Evolutionary conservation across 176 grass and related monocot genomes (phyloP).

Genomic region (Cenchrus americanus): DNA sequence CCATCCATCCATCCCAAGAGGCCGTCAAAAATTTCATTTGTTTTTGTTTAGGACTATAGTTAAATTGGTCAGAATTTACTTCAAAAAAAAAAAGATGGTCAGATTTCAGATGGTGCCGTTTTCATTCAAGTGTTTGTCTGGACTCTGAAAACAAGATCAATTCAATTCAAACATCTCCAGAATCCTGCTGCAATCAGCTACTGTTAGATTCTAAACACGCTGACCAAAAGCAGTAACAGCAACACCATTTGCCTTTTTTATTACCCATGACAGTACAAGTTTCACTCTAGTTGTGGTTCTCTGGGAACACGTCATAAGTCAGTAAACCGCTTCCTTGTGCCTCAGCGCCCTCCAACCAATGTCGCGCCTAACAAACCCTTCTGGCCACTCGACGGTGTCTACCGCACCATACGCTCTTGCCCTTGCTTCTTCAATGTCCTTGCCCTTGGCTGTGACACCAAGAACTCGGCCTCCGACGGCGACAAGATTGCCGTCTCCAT

Average conservation of each 20-base stretch:
- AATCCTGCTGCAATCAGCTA: slow-evolving; percentile 10
- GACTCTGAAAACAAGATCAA: not conserved
- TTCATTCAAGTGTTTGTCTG: not conserved
- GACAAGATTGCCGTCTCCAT: slow-evolving; percentile 67
- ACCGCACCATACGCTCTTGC: slow-evolving; percentile 64
- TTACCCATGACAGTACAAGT: slow-evolving; percentile 10
- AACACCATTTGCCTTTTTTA: slow-evolving; percentile 14
- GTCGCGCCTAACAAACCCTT: slow-evolving; percentile 78
- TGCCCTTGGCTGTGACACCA: slow-evolving; percentile 75
- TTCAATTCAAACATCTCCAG: slow-evolving; percentile 9
- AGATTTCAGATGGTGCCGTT: not conserved
- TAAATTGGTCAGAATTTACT: too few relatives aligned
- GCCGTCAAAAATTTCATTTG: too few relatives aligned
- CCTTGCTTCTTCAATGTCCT: slow-evolving; percentile 74
- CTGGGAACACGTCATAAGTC: not conserved
- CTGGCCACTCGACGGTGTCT: slow-evolving; percentile 69
- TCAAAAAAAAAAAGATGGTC: too few relatives aligned
- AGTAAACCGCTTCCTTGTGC: slow-evolving; percentile 42
- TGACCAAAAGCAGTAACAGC: not conserved
- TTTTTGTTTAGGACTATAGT: too few relatives aligned
- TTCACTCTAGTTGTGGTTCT: not conserved
- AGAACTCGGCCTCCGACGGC: slow-evolving; percentile 65
- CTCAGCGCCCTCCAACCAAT: slow-evolving; percentile 84
- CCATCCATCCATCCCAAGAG: too few relatives aligned
- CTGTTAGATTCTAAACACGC: not conserved